These are phyloP conservation scores for Jatropha podagrica DNA, from an alignment of 441 rosid species.

Conservation along the genomic window DNA sequence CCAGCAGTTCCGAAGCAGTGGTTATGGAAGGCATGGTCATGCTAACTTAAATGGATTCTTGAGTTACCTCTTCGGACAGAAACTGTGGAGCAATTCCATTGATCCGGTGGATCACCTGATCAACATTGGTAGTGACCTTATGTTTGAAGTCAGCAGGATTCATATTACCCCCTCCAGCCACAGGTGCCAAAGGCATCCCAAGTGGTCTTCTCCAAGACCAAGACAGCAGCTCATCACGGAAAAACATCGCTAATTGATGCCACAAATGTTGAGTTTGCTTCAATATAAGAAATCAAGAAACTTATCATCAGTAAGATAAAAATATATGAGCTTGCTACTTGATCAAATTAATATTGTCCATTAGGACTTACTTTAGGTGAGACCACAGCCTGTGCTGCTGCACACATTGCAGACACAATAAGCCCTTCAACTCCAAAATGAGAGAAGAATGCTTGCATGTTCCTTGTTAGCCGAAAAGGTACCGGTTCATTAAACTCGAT, in stretches of 20 bases:
- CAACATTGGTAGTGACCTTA: conserved; percentile 80
- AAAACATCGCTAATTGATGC: conserved; percentile 97
- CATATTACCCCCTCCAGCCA: conserved; percentile 56
- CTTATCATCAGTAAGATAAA: background rate
- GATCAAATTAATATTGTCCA: background rate
- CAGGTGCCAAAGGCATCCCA: conserved; percentile 57
- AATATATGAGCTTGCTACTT: background rate
- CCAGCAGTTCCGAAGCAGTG: too few species aligned
- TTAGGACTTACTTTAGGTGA: conserved; percentile 65
- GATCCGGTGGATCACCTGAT: conserved; percentile 71
- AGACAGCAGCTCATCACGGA: conserved; percentile 91
- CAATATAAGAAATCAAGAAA: conserved; percentile 18
- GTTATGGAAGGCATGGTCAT: too few species aligned
- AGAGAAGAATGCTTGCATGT: conserved; percentile 93
- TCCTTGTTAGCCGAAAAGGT: conserved; percentile 94
- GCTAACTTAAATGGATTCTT: too few species aligned
- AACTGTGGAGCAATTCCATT: conserved; percentile 77
- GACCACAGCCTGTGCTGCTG: conserved; percentile 93
- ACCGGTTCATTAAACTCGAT: conserved; percentile 91
- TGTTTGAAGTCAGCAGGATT: conserved; percentile 73
- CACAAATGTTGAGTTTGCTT: conserved; percentile 91
- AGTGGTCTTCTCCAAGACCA: conserved; percentile 97
- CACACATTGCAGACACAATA: conserved; percentile 78
- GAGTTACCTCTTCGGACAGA: conserved; percentile 80
- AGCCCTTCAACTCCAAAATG: conserved; percentile 98